Evolutionary conservation across 2,329 filamentous ascomycete species (phyloP), one percentile per base, ranked within the genome.

Genomic region (Metarhizium robertsii): DNA sequence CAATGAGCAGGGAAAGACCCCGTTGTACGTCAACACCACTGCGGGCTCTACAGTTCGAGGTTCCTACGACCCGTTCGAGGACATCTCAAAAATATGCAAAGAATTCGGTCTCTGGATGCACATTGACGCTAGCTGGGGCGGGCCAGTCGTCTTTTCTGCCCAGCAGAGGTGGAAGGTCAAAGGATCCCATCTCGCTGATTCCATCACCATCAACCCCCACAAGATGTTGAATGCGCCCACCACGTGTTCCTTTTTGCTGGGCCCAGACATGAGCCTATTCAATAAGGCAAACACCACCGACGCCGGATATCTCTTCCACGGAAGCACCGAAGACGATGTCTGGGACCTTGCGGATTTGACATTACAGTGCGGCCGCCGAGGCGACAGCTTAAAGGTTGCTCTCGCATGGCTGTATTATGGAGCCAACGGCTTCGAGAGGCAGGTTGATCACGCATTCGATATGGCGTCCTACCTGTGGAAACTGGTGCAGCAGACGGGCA

Each of bases 211-310:
- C 54, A 97, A 95, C 70, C 92, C 94, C 56, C 94, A 99, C 74
- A 97, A 97, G 74, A 97, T 97, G 94, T 81, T 97, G 67, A 90
- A 90, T 57, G 88, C 90, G 2, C 92, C 94, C 0, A 75, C 95
- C 45, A 96, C 92, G 0, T 97, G 92, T 73, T 92, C 87, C 0
- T 96, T 95, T 74, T 79, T 99, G 4, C 79, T 99, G 13, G 86
- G 83, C 0, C 80, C 81, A 2, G 92, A 97, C 67, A 72, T 95
- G 66, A 76, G 79, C 55, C 74, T 86, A 29, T 95, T 97, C 69
- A 87, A 94, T 69, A 75, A 73, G 50, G 91, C 91, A 13, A 96
- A 96, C 72, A 95, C 88, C 2, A 79, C 96, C 2, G 86, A 86
- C 0, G 94, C 92, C 0, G 90, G 88, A 4, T 97, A 97, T 65